Conservation (phyloP, 495 filamentous ascomycete genomes). For the Podospora fimiseda region DNA sequence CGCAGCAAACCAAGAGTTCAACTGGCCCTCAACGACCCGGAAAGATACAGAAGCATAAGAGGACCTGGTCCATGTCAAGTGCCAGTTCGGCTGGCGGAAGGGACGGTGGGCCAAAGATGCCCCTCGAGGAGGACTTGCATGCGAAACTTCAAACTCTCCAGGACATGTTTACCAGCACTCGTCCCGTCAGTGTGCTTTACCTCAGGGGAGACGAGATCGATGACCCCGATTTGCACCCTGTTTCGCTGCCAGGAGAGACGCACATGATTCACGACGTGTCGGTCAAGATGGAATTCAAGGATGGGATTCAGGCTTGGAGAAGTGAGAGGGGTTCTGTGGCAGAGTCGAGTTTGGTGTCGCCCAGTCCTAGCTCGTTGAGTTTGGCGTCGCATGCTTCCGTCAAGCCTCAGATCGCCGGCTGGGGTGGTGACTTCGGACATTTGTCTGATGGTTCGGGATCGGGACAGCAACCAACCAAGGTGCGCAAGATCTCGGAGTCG, state of each 20-base stretch:
- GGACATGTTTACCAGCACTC: slow-evolving; percentile 93
- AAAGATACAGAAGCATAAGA: slow-evolving; percentile 82
- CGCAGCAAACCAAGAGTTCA: slow-evolving; percentile 41
- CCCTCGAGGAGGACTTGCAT: slow-evolving; percentile 83
- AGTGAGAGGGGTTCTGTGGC: slow-evolving; percentile 49
- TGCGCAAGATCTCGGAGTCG: slow-evolving; percentile 42
- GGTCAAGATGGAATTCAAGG: slow-evolving; percentile 50
- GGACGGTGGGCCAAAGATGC: slow-evolving; percentile 51
- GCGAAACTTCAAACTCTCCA: slow-evolving; percentile 75
- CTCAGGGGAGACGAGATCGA: slow-evolving; percentile 77
- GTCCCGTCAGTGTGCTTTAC: slow-evolving; percentile 76
- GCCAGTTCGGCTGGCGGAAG: slow-evolving; percentile 56
- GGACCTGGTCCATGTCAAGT: slow-evolving; percentile 95
- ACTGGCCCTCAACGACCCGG: slow-evolving; percentile 52
- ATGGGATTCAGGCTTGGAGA: slow-evolving; percentile 48
- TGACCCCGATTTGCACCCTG: slow-evolving; percentile 83
- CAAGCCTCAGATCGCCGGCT: too few relatives aligned
- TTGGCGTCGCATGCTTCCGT: slow-evolving; percentile 47
- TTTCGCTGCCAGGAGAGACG: slow-evolving; percentile 64
- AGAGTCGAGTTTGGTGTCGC: slow-evolving; percentile 62
- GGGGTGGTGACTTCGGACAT: slow-evolving; percentile 55
- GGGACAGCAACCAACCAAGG: slow-evolving; percentile 45
- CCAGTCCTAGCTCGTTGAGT: slow-evolving; percentile 59
- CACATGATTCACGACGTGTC: slow-evolving; percentile 39
- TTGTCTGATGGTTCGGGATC: slow-evolving; percentile 31